phyloP scores from a whole-genome alignment of 192 early-diverging fungal genomes.

The Gorgonomyces haynaldii region DNA sequence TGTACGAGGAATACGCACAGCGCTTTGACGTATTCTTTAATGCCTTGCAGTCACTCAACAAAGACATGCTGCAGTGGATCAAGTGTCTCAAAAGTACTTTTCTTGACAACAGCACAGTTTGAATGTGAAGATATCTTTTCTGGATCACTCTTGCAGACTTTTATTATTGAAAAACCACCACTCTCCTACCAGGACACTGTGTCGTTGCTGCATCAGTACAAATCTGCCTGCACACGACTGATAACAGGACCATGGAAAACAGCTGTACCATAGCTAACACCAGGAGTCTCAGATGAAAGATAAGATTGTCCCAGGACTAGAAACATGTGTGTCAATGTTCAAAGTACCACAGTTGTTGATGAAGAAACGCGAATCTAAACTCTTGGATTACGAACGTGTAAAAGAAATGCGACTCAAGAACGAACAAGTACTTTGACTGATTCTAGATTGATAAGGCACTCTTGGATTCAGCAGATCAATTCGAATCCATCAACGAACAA shows the following conservation, averaged over 20 bases:
- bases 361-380: constrained; percentile 58
- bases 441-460: constrained; percentile 51
- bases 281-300: constrained; percentile 13
- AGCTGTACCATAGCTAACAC: background rate
- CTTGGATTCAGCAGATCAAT: constrained; percentile 52
- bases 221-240: constrained; percentile 7
- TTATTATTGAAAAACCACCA: too few relatives aligned
- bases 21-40: too few relatives aligned
- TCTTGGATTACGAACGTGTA: constrained; percentile 60
- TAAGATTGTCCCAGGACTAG: constrained; percentile 18
- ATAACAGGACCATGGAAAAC: constrained; percentile 10
- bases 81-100: too few relatives aligned
- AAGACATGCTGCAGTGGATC: too few relatives aligned
- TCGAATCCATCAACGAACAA: constrained; percentile 56
- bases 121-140: too few relatives aligned
- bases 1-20: too few relatives aligned
- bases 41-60: too few relatives aligned
- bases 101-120: too few relatives aligned
- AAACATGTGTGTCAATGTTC: constrained; percentile 21
- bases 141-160: too few relatives aligned
- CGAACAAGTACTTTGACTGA: constrained; percentile 32
- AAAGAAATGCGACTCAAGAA: constrained; percentile 45
- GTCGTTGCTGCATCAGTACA: constrained; percentile 13
- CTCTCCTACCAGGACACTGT: too few relatives aligned
- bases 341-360: constrained; percentile 57